Conservation (phyloP, 2,329 filamentous ascomycete species). For the Metarhizium rileyi region DNA sequence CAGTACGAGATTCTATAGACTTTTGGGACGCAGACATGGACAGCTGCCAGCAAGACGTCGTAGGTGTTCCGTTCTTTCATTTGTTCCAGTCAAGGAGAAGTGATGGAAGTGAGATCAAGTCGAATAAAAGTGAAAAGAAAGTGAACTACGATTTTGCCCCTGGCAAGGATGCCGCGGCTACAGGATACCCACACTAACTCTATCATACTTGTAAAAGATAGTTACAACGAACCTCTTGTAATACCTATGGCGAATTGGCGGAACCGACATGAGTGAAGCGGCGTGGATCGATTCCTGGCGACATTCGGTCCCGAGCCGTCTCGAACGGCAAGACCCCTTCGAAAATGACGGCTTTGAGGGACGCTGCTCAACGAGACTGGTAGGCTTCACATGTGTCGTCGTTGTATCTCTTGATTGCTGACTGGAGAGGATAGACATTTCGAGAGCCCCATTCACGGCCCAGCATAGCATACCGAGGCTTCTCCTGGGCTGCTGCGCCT, state of each 20-base stretch:
- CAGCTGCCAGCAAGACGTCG: too few relatives aligned
- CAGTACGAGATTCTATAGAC: too few relatives aligned
- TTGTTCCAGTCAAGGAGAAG: too few relatives aligned
- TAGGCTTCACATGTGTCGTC: slow-evolving; percentile 4
- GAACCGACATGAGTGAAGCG: background rate
- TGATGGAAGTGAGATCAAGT: background rate
- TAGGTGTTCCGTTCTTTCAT: too few relatives aligned
- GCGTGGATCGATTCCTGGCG: slow-evolving; percentile 24
- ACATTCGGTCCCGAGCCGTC: slow-evolving; percentile 22
- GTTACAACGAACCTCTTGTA: background rate
- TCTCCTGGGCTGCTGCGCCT: background rate
- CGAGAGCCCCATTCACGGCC: slow-evolving; percentile 9
- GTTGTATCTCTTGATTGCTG: background rate
- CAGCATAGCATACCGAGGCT: background rate
- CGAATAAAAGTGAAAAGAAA: background rate
- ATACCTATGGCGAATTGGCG: background rate
- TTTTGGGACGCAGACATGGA: too few relatives aligned
- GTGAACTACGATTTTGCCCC: too few relatives aligned
- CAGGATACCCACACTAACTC: background rate
- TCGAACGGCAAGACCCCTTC: slow-evolving; percentile 27
- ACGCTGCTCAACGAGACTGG: slow-evolving; percentile 21
- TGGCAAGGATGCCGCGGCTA: too few relatives aligned
- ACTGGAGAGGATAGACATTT: slow-evolving; percentile 14
- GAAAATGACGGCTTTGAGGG: slow-evolving; percentile 22
- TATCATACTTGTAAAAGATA: too few relatives aligned